Base-by-base conservation (phyloP, 306 rosid species). In the Abrus pulchellus region DNA sequence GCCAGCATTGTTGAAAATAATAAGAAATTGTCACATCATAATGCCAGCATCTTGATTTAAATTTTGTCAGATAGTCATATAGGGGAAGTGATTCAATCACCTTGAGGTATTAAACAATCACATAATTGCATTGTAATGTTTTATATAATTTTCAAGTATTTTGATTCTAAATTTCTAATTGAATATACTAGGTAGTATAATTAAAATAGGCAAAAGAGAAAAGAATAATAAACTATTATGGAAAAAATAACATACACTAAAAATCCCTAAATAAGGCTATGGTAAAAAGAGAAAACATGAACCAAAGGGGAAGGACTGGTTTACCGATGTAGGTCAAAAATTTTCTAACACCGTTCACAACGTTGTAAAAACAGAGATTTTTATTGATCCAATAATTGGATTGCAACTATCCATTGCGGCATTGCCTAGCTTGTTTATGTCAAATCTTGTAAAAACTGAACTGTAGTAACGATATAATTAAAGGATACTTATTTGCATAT, bases 11-110 rank as follows among this genome's bases (percentile, higher is more conserved):
- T 60, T 14, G 67, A 57, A 40, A 28, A 5, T 2, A 54, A 5
- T 7, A 10, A 71, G 48, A 64, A 53, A 78, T 38, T 59, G 52
- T 61, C 9, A 34, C 49, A 57, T 54, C 49, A 41, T 40, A 80
- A 40, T 10, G 57, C 65, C 49, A 14, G 36, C 6, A 66, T 6
- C 36, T 61, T 27, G 45, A 47, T 8, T 56, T 44, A 6, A 34
- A 33, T 8, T 62, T 45, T 4, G 73, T 63, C 55, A 44, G 49
- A 41, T 40, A 13, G 64, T 44, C 14, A 65, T 11, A 45, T 29
- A 57, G 29, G 34, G 67, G 67, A 55, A 64, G 36, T 47, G 60
- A 62, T 47, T 44, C 36, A 70, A 56, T 4, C 40, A 20, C 63
- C 34, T 72, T 43, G 34, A 44, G 63, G 71, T 12, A 55, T 12